Evolutionary conservation across 2,329 filamentous ascomycete species (phyloP), one percentile per base, ranked within the genome.

Genomic region (Phaeophleospora eucalypticola): DNA sequence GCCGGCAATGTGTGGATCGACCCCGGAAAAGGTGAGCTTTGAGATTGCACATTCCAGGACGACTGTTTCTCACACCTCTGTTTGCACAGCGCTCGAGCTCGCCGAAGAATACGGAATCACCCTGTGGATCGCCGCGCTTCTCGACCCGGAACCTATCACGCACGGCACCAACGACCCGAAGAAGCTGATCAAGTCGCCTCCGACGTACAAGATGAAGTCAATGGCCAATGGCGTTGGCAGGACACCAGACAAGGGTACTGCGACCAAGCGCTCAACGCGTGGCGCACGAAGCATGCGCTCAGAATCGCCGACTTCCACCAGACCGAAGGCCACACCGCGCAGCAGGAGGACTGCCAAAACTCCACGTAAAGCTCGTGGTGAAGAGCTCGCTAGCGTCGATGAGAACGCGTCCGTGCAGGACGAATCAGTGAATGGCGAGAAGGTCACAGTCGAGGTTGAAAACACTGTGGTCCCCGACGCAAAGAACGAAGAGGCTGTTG

Each of bases 1-100:
- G 93, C 93, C 19, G 93, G 93, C 37, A 98, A 96, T 68, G 82
- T 98, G 43, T 98, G 93, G 93, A 90, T 97, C 41, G 82, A 89
- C 38, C 89, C 91, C 4, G 77, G 84, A 56, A 73, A 80, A 65
- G 82, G 82, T 85, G 50, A 27, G 54, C 24, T 29, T 54, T 19
- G 21, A 29, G 34, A 42, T 21, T 42, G 43, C 33, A 51, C 46
- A 51, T 50, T 46, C 35, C 41, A 39, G 29, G 36, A 37, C 36
- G 49, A 18, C 37, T 34, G 27, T 44, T 27, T 32, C 48, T 51
- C 20, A 52, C 46, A 48, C 43, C 35, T 53, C 17, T 39, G 46
- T 48, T 42, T 50, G 36, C 52, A 71, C 81, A 81, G 93, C 93
- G 29, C 78, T 98, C 36, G 72, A 80, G 48, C 78, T 98, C 10